Conservation (phyloP, 2,329 filamentous ascomycete genomes). For the Drechmeria coniospora region DNA sequence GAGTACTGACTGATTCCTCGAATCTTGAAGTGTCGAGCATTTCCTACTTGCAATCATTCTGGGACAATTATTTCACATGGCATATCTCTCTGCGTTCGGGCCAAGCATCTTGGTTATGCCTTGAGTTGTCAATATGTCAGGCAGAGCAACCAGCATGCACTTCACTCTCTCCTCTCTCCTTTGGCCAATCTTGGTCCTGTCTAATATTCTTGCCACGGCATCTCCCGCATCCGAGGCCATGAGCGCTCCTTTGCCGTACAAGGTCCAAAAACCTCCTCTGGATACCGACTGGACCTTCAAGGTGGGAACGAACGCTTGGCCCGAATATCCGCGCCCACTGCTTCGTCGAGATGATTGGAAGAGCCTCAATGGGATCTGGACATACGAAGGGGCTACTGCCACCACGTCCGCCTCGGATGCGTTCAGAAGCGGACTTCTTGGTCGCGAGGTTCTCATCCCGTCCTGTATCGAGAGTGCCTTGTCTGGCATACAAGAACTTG, state of each 20-base stretch:
- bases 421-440: constrained; percentile 11
- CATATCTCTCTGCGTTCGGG: too few species aligned
- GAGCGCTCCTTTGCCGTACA: constrained; percentile 14
- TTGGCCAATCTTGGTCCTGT: neutral
- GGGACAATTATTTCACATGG: too few species aligned
- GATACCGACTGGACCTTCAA: constrained; percentile 36
- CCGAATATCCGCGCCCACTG: constrained; percentile 41
- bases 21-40: too few species aligned
- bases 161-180: neutral
- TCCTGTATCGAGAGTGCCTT: constrained; percentile 29
- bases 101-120: too few species aligned
- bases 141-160: too few species aligned
- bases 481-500: constrained; percentile 29
- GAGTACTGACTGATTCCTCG: too few species aligned
- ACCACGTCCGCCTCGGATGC: too few species aligned
- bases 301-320: constrained; percentile 38
- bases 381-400: constrained; percentile 23
- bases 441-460: constrained; percentile 25
- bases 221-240: neutral
- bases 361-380: constrained; percentile 44
- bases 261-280: constrained; percentile 23
- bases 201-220: neutral
- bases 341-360: constrained; percentile 37
- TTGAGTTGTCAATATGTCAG: too few species aligned
- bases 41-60: too few species aligned